Base-by-base conservation (phyloP, 805 yeast genomes). In the Debaryomyces prosopidis region DNA sequence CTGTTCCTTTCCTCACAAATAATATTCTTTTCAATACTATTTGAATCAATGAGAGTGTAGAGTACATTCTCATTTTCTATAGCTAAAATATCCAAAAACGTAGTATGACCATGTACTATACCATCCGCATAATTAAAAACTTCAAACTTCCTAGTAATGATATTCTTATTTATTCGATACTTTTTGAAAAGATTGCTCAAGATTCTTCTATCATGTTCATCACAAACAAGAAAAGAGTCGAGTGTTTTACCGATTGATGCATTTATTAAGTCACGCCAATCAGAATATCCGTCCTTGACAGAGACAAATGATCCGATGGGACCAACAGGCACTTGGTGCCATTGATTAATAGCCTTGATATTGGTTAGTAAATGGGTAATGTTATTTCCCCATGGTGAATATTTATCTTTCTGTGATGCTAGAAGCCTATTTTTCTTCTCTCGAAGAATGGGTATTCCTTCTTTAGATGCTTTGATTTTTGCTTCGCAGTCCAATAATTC, bases 281-380 rank as follows among this genome's bases (percentile, higher is more conserved):
- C 60, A 16, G 72, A 65, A 53, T 65, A 79, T 7, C 76, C 82
- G 1, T 66, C 60, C 55, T 81, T 85, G 11, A 92, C 68, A 4
- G 77, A 70, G 2, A 89, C 70, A 47, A 68, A 66, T 3, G 72
- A 52, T 1, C 96, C 97, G 2, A 92, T 50, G 0, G 99, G 99
- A 0, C 98, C 98, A 14, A 85, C 62, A 0, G 96, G 96, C 30
- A 57, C 57, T 2, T 62, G 54, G 14, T 72, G 73, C 73, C 75
- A 72, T 5, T 44, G 39, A 11, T 68, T 67, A 16, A 52, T 46
- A 2, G 59, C 53, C 20, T 64, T 51, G 5, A 84, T 76, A 4
- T 68, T 77, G 3, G 57, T 51, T 18, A 83, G 53, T 5, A 84
- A 57, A 2, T 46, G 40, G 7, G 63, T 63, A 58, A 82, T 75